phyloP scores from a whole-genome alignment of 2,329 filamentous ascomycete genomes.

The Pseudocercospora cruenta region DNA sequence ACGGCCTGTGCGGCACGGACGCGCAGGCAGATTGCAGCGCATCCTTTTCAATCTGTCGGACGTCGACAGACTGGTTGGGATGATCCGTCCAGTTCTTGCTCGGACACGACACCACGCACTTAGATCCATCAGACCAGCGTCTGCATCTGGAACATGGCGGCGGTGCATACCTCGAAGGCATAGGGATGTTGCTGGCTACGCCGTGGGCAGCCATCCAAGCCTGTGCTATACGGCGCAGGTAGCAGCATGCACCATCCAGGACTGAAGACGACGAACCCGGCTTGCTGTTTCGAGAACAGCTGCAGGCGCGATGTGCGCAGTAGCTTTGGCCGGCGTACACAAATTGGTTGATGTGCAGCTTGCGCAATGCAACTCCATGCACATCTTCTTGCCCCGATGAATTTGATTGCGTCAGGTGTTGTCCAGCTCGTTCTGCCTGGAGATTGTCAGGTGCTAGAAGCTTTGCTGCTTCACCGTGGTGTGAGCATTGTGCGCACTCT shows the following conservation, averaged over 20 bases:
- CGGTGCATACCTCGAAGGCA: neutral
- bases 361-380: neutral
- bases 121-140: neutral
- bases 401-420: neutral
- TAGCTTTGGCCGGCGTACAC: neutral
- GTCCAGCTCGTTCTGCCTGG: neutral
- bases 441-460: neutral
- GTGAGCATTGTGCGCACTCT: conserved; percentile 66
- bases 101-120: no score
- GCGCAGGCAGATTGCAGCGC: no score
- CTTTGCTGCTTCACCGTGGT: conserved; percentile 32
- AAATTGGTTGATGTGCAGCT: neutral
- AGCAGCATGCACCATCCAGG: neutral
- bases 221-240: neutral
- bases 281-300: neutral
- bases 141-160: neutral
- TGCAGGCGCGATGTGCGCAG: neutral
- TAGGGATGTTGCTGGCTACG: neutral
- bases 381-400: neutral
- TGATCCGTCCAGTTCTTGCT: no score
- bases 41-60: no score
- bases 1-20: neutral
- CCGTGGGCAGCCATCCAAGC: neutral
- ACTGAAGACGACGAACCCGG: neutral
- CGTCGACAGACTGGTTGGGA: no score